Conservation (phyloP, 176 grass and related monocot species). For the Rhynchospora breviuscula region DNA sequence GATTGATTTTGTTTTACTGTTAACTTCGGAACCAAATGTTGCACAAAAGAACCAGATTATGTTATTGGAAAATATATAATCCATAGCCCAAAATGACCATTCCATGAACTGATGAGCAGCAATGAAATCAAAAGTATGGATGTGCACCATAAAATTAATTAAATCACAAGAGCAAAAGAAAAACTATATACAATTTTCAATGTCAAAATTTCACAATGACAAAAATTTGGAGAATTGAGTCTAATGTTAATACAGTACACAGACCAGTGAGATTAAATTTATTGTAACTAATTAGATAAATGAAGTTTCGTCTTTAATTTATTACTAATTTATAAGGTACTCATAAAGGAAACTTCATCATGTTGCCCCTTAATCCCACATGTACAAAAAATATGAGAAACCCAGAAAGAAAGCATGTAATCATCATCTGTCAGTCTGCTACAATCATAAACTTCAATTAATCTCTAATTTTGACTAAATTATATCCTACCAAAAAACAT, state of each 20-base stretch:
- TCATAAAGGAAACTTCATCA: background rate
- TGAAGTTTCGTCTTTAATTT: background rate
- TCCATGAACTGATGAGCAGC: background rate
- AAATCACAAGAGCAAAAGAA: background rate
- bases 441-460: constrained; percentile 1
- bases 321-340: too few species aligned
- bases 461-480: background rate
- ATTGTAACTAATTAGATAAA: background rate
- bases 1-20: background rate
- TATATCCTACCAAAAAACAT: background rate
- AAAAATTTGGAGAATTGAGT: background rate
- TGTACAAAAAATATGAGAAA: background rate
- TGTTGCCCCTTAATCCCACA: background rate
- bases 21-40: background rate
- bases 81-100: background rate
- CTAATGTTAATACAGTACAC: background rate
- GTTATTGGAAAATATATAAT: background rate
- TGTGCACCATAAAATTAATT: background rate
- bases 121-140: background rate
- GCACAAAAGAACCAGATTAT: background rate
- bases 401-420: background rate
- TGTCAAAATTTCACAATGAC: background rate
- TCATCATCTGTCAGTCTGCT: background rate
- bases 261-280: background rate
- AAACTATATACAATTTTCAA: background rate